Conservation (phyloP, 176 grass and related monocot genomes). For the Zoysia japonica region DNA sequence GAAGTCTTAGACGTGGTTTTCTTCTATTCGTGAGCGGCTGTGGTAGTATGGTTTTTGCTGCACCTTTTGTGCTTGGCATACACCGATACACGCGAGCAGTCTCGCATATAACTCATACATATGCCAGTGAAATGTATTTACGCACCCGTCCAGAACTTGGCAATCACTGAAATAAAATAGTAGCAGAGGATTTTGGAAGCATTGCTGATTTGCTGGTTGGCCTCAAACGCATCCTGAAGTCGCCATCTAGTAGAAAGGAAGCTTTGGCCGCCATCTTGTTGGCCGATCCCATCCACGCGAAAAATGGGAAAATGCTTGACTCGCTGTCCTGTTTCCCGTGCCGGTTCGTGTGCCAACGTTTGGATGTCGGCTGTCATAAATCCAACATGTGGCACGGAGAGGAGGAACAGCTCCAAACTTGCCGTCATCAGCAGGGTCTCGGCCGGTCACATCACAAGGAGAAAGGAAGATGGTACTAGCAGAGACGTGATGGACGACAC, state of each 20-base stretch:
- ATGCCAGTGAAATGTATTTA: background rate
- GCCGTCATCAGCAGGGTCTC: background rate
- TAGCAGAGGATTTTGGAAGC: background rate
- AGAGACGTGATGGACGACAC: too few relatives aligned
- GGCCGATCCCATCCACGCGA: background rate
- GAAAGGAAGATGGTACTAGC: too few relatives aligned
- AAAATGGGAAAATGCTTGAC: background rate
- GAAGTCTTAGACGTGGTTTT: background rate
- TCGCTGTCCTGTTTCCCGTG: slow-evolving; percentile 19
- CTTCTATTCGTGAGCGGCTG: background rate
- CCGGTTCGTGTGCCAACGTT: background rate
- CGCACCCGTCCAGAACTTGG: background rate
- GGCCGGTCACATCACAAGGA: too few relatives aligned
- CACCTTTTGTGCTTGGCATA: background rate
- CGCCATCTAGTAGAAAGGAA: background rate
- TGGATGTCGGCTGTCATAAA: background rate
- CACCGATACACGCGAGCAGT: background rate
- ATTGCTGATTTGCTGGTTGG: background rate
- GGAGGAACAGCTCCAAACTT: background rate
- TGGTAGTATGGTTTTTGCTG: background rate
- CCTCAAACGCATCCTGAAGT: background rate
- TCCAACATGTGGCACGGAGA: background rate
- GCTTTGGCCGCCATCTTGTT: background rate
- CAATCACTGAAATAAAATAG: background rate
- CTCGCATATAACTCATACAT: background rate